Evolutionary conservation across 164 flowering plant genomes (phyloP), one percentile per base, ranked within the genome.

Genomic region (Kingdonia uniflora): DNA sequence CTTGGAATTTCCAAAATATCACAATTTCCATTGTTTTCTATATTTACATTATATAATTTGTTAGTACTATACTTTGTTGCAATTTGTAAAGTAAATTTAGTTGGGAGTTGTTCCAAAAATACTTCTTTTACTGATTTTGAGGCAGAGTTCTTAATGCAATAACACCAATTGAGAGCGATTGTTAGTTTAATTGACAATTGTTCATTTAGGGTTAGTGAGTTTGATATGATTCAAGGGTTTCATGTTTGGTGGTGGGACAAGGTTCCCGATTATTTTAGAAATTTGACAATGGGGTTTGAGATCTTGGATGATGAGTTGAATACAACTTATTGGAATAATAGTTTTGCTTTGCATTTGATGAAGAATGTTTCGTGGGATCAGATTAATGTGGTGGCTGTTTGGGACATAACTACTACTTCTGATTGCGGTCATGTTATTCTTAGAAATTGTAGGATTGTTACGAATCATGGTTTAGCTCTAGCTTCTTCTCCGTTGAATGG

Each of bases 211-310:
- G 85, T 90, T 52, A 69, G 76, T 42, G 69, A 72, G 24, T 90
- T 90, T 43, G 95, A 90, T 58, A 90, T 90, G 97, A 68, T 90
- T 3, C 41, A 72, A 15, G 97, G 97, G 11, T 63, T 79, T 11
- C 82, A 85, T 56, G 95, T 90, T 26, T 69, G 54, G 26, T 92
- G 88, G 88, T 85, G 98, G 98, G 96, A 88, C 12, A 80, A 96
- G 0, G 0, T 37, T 1, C 82, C 74, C 0, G 68, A 58, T 29
- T 71, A 75, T 64, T 80, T 87, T 42, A 71, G 38, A 19, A 88
- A 92, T 63, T 55, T 92, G n/a, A n/a, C n/a, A n/a, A n/a, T n/a
- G n/a, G n/a, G n/a, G n/a, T n/a, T n/a, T n/a, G n/a, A n/a, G n/a
- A 69, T 92, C 55, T 80, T 95, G 38, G 94, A 82, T 57, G 66